A percentile compares a stretch with the other conserved stretches of the same genome.
phyloP scores from a whole-genome alignment of 257 asterid species.

The Nicotiana obtusifolia region DNA sequence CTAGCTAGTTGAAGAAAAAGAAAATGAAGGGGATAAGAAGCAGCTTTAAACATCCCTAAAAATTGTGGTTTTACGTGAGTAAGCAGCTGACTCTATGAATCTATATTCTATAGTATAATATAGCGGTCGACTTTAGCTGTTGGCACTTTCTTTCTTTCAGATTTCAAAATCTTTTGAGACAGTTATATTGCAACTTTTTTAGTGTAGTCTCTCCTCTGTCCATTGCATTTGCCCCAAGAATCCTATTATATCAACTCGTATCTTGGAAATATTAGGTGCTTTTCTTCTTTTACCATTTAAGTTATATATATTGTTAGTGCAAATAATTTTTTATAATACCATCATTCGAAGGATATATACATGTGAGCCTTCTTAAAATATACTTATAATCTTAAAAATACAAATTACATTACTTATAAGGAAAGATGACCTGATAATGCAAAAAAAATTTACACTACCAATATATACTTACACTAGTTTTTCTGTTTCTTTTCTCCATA shows the following conservation, averaged over 20 bases:
- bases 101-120: neutral
- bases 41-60: constrained; percentile 59
- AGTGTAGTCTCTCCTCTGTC: constrained; percentile 15
- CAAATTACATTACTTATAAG: too few relatives aligned
- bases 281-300: neutral
- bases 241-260: neutral
- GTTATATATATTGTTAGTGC: neutral
- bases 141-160: constrained; percentile 15
- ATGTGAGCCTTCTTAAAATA: too few relatives aligned
- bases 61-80: constrained; percentile 27
- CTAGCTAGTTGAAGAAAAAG: neutral
- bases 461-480: too few relatives aligned
- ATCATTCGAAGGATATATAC: too few relatives aligned
- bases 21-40: constrained; percentile 11
- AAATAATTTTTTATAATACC: too few relatives aligned
- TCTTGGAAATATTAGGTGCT: neutral
- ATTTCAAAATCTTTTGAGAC: constrained; percentile 1
- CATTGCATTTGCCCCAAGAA: neutral
- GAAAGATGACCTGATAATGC: too few relatives aligned
- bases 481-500: too few relatives aligned
- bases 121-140: constrained; percentile 43
- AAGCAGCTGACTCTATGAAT: constrained; percentile 43
- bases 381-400: too few relatives aligned
- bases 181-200: constrained; percentile 20
- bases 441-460: too few relatives aligned